phyloP scores from a whole-genome alignment of 768 basidiomycete species.

The Mycena kentingensis region DNA sequence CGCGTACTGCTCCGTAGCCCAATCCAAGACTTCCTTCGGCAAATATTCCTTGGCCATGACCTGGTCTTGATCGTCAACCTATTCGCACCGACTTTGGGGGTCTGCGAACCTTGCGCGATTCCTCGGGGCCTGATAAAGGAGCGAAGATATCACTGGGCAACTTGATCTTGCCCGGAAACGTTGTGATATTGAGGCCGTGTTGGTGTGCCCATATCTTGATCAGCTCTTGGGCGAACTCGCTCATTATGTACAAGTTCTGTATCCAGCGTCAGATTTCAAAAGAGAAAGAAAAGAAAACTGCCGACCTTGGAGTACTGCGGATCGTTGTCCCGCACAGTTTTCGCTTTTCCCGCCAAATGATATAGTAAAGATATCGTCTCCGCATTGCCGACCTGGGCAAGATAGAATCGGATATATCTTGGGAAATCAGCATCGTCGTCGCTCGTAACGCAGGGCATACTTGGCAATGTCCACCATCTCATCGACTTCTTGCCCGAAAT shows the following conservation, averaged over 20 bases:
- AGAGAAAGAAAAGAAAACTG: background rate
- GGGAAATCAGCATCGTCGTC: background rate
- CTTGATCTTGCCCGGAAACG: conserved; percentile 78
- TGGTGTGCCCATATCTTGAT: conserved; percentile 68
- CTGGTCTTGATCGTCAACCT: conserved; percentile 37
- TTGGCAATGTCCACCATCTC: conserved; percentile 78
- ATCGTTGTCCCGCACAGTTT: conserved; percentile 82
- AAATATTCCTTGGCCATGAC: conserved; percentile 70
- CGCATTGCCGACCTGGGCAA: conserved; percentile 71
- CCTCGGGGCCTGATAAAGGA: conserved; percentile 64
- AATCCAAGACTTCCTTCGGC: conserved; percentile 55
- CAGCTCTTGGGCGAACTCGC: conserved; percentile 87
- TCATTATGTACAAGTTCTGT: conserved; percentile 84
- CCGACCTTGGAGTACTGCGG: conserved; percentile 69
- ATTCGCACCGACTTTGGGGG: background rate
- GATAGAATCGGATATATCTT: conserved; percentile 89
- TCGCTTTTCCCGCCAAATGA: conserved; percentile 77
- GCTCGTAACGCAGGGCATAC: conserved; percentile 44
- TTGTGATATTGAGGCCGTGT: conserved; percentile 74
- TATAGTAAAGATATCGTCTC: conserved; percentile 87
- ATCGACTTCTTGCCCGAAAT: conserved; percentile 71
- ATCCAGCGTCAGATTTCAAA: background rate
- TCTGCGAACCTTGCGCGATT: conserved; percentile 61
- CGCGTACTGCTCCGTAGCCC: conserved; percentile 55
- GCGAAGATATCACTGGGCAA: conserved; percentile 84